Conservation (phyloP, 306 rosid species). For the Psophocarpus tetragonolobus region DNA sequence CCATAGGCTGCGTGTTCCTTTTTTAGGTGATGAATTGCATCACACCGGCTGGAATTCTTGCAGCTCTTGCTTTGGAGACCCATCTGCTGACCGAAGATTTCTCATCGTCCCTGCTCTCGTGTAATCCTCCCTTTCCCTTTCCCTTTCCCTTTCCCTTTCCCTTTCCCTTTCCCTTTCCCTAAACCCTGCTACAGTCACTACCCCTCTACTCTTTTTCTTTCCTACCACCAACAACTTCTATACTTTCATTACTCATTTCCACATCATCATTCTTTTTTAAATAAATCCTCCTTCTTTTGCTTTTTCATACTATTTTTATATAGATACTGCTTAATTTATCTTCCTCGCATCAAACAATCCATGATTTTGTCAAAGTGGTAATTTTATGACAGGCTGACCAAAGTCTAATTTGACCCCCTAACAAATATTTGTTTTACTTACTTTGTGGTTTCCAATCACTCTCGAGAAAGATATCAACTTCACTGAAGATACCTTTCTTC, state of each 20-base stretch:
- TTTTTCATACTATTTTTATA: neutral
- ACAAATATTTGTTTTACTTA: neutral
- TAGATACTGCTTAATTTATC: neutral
- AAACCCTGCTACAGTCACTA: too few relatives aligned
- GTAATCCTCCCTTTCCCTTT: conserved; percentile 54
- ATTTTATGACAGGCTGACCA: neutral
- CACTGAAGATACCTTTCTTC: neutral
- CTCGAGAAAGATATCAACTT: neutral
- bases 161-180: too few relatives aligned
- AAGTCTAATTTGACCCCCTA: neutral
- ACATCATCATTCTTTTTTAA: neutral
- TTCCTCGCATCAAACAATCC: neutral
- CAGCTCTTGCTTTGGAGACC: conserved; percentile 95
- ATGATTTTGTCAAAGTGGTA: neutral
- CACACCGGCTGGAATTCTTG: conserved; percentile 96
- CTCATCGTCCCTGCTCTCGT: conserved; percentile 70
- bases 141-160: too few relatives aligned
- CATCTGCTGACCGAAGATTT: conserved; percentile 64
- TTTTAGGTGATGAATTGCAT: conserved; percentile 85
- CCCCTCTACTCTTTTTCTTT: too few relatives aligned
- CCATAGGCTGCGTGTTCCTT: conserved; percentile 65
- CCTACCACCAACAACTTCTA: too few relatives aligned
- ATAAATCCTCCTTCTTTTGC: neutral
- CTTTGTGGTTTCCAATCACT: neutral
- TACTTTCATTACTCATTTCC: too few relatives aligned